Percentiles rank a stretch among this genome's conserved stretches.
These are phyloP conservation scores for Microbotryum lychnidis-dioicae DNA, from an alignment of 1,284 basidiomycete species.

Conservation along the genomic window DNA sequence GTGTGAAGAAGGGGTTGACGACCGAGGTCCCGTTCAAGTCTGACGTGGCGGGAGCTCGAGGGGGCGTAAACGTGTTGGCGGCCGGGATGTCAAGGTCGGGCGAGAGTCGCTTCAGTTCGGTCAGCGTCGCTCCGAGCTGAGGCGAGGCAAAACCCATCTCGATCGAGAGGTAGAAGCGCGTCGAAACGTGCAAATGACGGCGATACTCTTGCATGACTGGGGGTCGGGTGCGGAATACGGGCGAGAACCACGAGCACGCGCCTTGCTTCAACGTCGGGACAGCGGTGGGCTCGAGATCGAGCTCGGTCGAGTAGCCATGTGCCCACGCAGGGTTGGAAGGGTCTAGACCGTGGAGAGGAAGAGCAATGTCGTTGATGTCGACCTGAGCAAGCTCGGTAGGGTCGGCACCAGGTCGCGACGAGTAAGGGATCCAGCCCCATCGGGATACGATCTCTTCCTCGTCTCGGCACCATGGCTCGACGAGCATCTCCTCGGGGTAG, in stretches of 20 bases:
- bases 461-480: slow-evolving; percentile 36
- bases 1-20: slow-evolving; percentile 27
- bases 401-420: slow-evolving; percentile 34
- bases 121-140: slow-evolving; percentile 24
- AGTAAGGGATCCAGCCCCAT: slow-evolving; percentile 41
- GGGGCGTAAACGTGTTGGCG: slow-evolving; percentile 29
- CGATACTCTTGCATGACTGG: slow-evolving; percentile 33
- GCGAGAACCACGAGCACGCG: slow-evolving; percentile 38
- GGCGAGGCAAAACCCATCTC: slow-evolving; percentile 36
- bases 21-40: slow-evolving; percentile 32
- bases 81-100: slow-evolving; percentile 31
- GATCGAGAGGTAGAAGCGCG: slow-evolving; percentile 40
- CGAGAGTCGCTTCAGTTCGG: slow-evolving; percentile 19
- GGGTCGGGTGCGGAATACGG: slow-evolving; percentile 33
- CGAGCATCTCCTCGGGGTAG: slow-evolving; percentile 34
- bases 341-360: slow-evolving; percentile 32
- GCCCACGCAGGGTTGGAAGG: slow-evolving; percentile 22
- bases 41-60: slow-evolving; percentile 32
- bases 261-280: slow-evolving; percentile 34
- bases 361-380: slow-evolving; percentile 35
- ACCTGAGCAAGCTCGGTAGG: slow-evolving; percentile 34
- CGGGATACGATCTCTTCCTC: slow-evolving; percentile 42
- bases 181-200: slow-evolving; percentile 37
- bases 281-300: slow-evolving; percentile 35
- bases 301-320: slow-evolving; percentile 37